These are phyloP conservation scores for Jackrogersella multiformis DNA, from an alignment of 495 filamentous ascomycete genomes.

Conservation along the genomic window DNA sequence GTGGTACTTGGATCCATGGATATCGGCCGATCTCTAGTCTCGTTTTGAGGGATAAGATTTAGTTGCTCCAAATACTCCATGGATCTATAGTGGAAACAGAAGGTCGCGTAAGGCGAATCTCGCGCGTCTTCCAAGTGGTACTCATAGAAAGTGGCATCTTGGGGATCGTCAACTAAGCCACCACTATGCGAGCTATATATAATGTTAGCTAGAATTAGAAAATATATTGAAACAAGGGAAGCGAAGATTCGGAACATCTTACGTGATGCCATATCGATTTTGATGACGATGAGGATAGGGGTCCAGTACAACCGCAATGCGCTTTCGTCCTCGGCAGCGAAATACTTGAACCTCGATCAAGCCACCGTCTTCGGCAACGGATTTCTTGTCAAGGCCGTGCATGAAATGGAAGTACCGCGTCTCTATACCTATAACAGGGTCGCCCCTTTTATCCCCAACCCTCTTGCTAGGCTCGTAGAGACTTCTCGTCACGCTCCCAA, in stretches of 20 bases:
- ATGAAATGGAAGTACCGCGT: slow-evolving; percentile 55
- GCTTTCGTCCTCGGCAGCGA: slow-evolving; percentile 52
- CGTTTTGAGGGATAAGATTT: slow-evolving; percentile 46
- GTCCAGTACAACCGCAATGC: slow-evolving; percentile 47
- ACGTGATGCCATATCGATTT: slow-evolving; percentile 60
- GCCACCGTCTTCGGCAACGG: slow-evolving; percentile 60
- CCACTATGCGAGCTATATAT: slow-evolving; percentile 51
- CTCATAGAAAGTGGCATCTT: slow-evolving; percentile 58
- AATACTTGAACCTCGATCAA: slow-evolving; percentile 62
- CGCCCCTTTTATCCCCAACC: slow-evolving; percentile 37
- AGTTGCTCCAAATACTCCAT: slow-evolving; percentile 53
- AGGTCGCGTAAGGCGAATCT: slow-evolving; percentile 57
- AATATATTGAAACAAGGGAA: not conserved
- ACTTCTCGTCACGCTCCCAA: slow-evolving; percentile 53
- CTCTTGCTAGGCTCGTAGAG: slow-evolving; percentile 54
- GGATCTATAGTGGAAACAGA: slow-evolving; percentile 61
- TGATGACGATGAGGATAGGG: slow-evolving; percentile 51
- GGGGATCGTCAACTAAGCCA: slow-evolving; percentile 58
- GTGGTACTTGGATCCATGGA: not conserved
- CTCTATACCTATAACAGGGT: slow-evolving; percentile 48
- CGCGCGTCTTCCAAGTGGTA: slow-evolving; percentile 58
- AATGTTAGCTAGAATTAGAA: slow-evolving; percentile 20
- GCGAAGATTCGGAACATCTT: slow-evolving; percentile 35
- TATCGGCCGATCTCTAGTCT: slow-evolving; percentile 5
- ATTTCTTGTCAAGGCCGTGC: slow-evolving; percentile 46